phyloP scores from a whole-genome alignment of 2,329 filamentous ascomycete genomes.

The Lachnellula hyalina region DNA sequence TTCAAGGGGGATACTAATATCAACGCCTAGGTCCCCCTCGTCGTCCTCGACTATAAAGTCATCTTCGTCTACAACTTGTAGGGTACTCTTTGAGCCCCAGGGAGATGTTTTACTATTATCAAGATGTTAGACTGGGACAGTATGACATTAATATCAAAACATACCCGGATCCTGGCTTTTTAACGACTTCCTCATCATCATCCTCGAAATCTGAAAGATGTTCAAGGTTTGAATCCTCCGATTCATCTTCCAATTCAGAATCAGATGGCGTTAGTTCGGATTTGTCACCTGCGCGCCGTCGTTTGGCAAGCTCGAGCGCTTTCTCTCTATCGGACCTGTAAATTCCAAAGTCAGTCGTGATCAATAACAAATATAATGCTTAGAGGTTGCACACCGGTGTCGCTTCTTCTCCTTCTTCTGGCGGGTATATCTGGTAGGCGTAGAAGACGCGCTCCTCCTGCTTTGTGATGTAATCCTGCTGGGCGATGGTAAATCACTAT shows the following conservation, averaged over 20 bases:
- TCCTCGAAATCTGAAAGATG: constrained; percentile 47
- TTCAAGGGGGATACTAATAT: constrained; percentile 56
- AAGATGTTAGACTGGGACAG: too few relatives aligned
- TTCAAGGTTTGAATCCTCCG: constrained; percentile 26
- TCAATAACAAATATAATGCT: too few relatives aligned
- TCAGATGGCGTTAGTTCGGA: constrained; percentile 34
- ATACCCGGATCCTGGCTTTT: constrained; percentile 3
- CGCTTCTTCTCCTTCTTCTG: constrained; percentile 14
- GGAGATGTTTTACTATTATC: too few relatives aligned
- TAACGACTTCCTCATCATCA: constrained; percentile 32
- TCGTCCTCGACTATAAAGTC: constrained; percentile 62
- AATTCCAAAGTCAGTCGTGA: too few relatives aligned
- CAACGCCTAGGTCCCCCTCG: constrained; percentile 51
- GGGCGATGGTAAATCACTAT: constrained; percentile 7
- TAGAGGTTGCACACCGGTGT: constrained; percentile 27
- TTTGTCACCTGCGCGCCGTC: constrained; percentile 37
- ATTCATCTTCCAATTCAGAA: constrained; percentile 20
- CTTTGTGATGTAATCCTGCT: background rate
- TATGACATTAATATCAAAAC: background rate
- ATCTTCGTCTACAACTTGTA: constrained; percentile 21
- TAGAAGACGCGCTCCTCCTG: background rate
- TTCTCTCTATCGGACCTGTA: constrained; percentile 33
- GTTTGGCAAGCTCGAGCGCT: constrained; percentile 36
- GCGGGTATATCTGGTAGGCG: constrained; percentile 14
- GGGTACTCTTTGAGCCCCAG: constrained; percentile 1